Evolutionary conservation across 1,284 basidiomycete genomes (phyloP), one percentile per base, ranked within the genome.

Genomic region (Cutaneotrichosporon sp.): DNA sequence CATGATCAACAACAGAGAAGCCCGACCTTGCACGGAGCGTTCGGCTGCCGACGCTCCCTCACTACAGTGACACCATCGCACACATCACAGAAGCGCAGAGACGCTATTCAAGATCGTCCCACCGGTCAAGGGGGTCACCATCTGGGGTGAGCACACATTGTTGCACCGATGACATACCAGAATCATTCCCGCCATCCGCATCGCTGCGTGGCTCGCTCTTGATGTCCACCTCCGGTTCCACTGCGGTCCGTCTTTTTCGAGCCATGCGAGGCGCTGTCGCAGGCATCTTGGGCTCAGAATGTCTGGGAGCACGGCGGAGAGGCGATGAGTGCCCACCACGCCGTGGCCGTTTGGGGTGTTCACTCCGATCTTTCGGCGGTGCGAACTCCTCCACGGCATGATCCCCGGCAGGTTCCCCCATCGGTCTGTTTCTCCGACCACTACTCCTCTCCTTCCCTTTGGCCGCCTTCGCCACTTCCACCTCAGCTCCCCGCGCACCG

Each of bases 131-230:
- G 4, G 54, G 54, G n/a, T n/a, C n/a, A n/a, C n/a, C n/a, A 33
- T 56, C 54, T 55, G 44, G 3, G 9, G 34, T 55, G 32, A 55
- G 49, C n/a, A n/a, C n/a, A n/a, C n/a, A n/a, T n/a, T n/a, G n/a
- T n/a, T n/a, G n/a, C n/a, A n/a, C n/a, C n/a, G n/a, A n/a, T n/a
- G n/a, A n/a, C n/a, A 17, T 27, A 50, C 49, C 53, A 6, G 4
- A 12, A 16, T 56, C 54, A 20, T 50, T 56, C 19, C 29, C n/a
- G n/a, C n/a, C n/a, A n/a, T n/a, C 29, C 29, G 29, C 10, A 31
- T 31, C 29, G 29, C 29, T 31, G 29, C 52, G 50, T 5, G 37
- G 35, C 37, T 56, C 54, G 37, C 41, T 42, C 43, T 56, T 56
- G 32, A 56, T 37, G 20, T 32, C 27, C 3, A 37, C 20, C 9